Base-by-base conservation (phyloP, 305 asterid species). In the Fraxinus dipetala region DNA sequence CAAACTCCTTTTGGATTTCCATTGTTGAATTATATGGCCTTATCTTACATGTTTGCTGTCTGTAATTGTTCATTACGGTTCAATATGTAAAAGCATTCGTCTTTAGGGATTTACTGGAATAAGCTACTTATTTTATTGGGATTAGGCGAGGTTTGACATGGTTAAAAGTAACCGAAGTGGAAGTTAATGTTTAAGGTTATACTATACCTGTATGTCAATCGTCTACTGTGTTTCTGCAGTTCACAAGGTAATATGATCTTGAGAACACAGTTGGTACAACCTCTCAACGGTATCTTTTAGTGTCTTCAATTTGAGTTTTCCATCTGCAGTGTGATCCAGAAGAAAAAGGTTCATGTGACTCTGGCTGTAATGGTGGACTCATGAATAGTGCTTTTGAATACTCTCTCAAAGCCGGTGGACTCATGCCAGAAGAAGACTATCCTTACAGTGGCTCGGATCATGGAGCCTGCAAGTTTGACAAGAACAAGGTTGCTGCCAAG, bases 311-410 rank as follows among this genome's bases (percentile, higher is more conserved):
- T 69, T 72, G 75, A 38, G 5, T 30, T 63, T 61, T 75, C 67
- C 10, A 36, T 77, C 75, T 86, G 81, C 81, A 84, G 87, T 87
- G 89, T 38, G 89, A 82, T 80, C 86, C 89, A 48, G 87, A 82
- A 30, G 86, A 82, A 31, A 48, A 35, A 28, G 84, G 45, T 28
- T 77, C 89, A 30, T 87, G 89, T 54, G 89, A 87, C 69, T 56
- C 84, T 2, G 89, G 89, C 43, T 87, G 89, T 83, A 69, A 34
- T 65, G 89, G 89, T 65, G 89, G 89, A 34, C 83, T 84, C 61
- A 87, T 87, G 89, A 89, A 87, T 81, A 89, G 89, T 75, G 92
- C 92, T 28, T 86, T 89, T 81, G 88, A 89, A 77, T 89, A 89
- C 80, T 81, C 92, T 1, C 84, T 86, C 31, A 87, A 87, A 83